Percentiles rank a stretch among this genome's conserved stretches.
Evolutionary conservation across 2,329 filamentous ascomycete species (phyloP).

Genomic region (Penicillium sp.): DNA sequence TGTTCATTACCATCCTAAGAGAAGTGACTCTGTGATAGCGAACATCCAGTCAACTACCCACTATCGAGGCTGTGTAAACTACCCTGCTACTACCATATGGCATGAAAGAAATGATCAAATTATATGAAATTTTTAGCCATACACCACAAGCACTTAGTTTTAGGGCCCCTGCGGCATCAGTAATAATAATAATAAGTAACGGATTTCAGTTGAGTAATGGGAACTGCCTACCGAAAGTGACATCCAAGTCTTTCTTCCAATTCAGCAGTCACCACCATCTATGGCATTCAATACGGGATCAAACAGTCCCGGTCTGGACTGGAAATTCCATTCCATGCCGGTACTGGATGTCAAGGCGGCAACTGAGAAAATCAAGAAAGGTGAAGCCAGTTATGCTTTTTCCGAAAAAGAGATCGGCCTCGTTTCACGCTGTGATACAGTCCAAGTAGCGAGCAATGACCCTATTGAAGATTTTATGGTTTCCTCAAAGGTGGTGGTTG

Average conservation of each 20-base stretch:
- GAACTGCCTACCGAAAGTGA: background rate
- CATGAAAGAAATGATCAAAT: no score
- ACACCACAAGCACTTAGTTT: no score
- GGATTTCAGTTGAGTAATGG: no score
- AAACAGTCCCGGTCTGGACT: background rate
- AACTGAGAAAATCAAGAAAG: background rate
- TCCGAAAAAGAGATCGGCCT: background rate
- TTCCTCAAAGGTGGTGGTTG: background rate
- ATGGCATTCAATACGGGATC: background rate
- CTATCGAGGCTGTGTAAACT: background rate
- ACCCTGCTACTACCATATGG: background rate
- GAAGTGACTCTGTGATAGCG: no score
- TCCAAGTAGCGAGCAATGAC: background rate
- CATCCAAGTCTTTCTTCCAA: background rate
- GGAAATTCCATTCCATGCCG: background rate
- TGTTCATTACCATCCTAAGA: no score
- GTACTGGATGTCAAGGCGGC: background rate
- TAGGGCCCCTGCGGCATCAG: no score
- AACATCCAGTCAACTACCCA: no score
- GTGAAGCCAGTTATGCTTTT: background rate
- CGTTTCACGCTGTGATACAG: background rate
- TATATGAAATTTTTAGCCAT: no score
- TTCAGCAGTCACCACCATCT: background rate
- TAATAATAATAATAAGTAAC: no score
- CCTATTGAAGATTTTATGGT: background rate